phyloP scores from a whole-genome alignment of 2,329 filamentous ascomycete genomes.

The Pseudogymnoascus sp. region DNA sequence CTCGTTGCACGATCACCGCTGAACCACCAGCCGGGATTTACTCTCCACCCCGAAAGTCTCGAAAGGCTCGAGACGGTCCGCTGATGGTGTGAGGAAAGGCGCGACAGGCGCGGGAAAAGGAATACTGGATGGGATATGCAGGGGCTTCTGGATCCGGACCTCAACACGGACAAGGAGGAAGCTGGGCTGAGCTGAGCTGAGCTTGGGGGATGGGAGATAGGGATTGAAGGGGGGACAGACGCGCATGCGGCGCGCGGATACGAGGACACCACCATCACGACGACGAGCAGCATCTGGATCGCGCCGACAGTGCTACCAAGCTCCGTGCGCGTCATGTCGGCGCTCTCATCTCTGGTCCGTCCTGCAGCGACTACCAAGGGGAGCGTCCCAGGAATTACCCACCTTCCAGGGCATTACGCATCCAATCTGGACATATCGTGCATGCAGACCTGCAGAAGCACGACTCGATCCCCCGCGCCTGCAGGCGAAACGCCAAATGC shows the following conservation, averaged over 20 bases:
- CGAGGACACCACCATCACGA: neutral
- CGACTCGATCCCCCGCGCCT: neutral
- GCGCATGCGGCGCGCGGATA: neutral
- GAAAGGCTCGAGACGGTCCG: neutral
- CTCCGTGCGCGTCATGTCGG: neutral
- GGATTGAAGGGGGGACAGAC: neutral
- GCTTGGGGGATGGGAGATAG: neutral
- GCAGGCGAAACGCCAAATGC: neutral
- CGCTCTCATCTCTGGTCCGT: neutral
- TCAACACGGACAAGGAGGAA: neutral
- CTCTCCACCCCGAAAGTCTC: neutral
- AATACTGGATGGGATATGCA: neutral
- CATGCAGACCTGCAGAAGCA: neutral
- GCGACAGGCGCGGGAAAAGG: neutral
- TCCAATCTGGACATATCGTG: neutral
- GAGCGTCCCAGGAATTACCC: neutral
- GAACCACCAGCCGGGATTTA: neutral
- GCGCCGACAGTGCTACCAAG: neutral
- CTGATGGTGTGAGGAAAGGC: neutral
- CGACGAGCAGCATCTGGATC: neutral
- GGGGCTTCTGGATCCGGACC: neutral
- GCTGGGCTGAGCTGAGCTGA: neutral
- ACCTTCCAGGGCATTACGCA: neutral
- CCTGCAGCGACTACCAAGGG: neutral
- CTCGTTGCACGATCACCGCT: neutral